Conservation (phyloP, 345 rosid species). For the Xanthoceras sorbifolium region DNA sequence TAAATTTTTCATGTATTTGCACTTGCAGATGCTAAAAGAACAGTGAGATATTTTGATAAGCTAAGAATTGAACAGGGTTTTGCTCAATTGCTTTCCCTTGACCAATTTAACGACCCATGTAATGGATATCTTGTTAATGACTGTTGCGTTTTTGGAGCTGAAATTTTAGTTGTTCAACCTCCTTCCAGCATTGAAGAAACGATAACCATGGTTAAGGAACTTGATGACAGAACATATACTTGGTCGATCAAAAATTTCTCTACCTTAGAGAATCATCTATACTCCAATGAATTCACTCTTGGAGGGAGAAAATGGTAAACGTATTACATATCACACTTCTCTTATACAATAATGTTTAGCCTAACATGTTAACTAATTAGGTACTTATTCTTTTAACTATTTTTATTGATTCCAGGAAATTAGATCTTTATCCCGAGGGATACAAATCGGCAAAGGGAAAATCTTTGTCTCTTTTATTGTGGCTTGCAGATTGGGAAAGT, state of each 20-base stretch:
- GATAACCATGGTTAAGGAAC: slow-evolving; percentile 29
- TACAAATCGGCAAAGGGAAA: no score
- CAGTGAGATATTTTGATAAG: slow-evolving; percentile 23
- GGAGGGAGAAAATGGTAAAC: slow-evolving; percentile 38
- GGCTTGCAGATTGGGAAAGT: no score
- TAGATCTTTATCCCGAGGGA: no score
- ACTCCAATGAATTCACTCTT: slow-evolving; percentile 24
- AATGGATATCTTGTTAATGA: slow-evolving; percentile 30
- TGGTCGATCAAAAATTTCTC: slow-evolving; percentile 39
- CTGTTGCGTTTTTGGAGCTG: slow-evolving; percentile 42
- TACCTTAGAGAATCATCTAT: slow-evolving; percentile 13
- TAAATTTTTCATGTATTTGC: not conserved
- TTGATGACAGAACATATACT: slow-evolving; percentile 26
- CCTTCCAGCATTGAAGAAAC: slow-evolving; percentile 15
- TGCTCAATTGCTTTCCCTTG: slow-evolving; percentile 23
- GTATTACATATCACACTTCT: not conserved
- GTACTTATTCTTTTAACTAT: not conserved
- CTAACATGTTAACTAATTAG: not conserved
- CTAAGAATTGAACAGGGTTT: slow-evolving; percentile 37
- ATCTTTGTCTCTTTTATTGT: no score
- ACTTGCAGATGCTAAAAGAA: slow-evolving; percentile 27
- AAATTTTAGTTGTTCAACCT: slow-evolving; percentile 29
- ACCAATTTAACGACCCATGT: slow-evolving; percentile 24
- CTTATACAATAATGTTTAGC: not conserved
- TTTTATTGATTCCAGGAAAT: not conserved